Evolutionary conservation across 2,329 filamentous ascomycete species (phyloP), one percentile per base, ranked within the genome.

Genomic region (Beauveria varroae): DNA sequence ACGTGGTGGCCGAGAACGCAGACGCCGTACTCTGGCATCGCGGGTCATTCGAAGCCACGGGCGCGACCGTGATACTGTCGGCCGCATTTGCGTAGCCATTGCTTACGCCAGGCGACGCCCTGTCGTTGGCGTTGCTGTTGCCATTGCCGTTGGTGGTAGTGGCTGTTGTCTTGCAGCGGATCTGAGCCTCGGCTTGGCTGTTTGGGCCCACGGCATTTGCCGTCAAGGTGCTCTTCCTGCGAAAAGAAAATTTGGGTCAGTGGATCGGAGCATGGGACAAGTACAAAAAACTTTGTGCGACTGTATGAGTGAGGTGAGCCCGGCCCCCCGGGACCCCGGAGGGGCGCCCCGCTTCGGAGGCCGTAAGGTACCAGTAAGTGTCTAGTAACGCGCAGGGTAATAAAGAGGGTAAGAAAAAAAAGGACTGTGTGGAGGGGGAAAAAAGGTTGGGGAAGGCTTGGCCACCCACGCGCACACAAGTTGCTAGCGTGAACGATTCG

Each of bases 201-300:
- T 66, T 65, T 60, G 71, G 72, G 64, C 70, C 73, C 64, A 69
- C 73, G 62, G 72, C 71, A 66, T 71, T 75, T 44, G 74, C 69
- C 50, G 75, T 72, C 62, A 74, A 69, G 63, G 78, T 71, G 64
- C 78, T 76, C 69, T 79, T 80, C 70, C 78, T 80, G 66, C 55
- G 57, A 50, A 57, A n/a, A 65, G 57, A 57, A 50, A 63, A 28
- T 53, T 26, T 37, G 62, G 52, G 65, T 71, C 68, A 71, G 68
- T 63, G 57, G 57, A 60, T 51, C 50, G 62, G 22, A 18, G n/a
- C n/a, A n/a, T 37, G 9, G 26, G 20, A 22, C 14, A 22, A 41
- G 20, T 46, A 40, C 22, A 28, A 57, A 51, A 30, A 58, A 9
- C 20, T 26, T 22, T 49, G 50, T 60, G 61, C 20, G 43, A 34